Evolutionary conservation across 2,329 filamentous ascomycete species (phyloP).

Genomic region (Fusarium gaditjirri): DNA sequence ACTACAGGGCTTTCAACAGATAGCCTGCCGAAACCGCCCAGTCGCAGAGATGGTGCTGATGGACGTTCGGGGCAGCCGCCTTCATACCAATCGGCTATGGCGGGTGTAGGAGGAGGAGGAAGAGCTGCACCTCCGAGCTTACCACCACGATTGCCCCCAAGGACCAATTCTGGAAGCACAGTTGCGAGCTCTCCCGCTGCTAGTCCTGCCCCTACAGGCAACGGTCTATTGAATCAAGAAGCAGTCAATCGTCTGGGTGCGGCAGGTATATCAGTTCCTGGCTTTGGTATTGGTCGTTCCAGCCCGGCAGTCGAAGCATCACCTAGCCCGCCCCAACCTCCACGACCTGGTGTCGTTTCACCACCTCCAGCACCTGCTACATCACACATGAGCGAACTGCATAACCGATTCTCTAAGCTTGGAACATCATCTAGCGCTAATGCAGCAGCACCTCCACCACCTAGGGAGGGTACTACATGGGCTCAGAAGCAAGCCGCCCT

Average conservation of each 20-base stretch:
- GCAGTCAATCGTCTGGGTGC: slow-evolving; percentile 74
- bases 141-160: slow-evolving; percentile 73
- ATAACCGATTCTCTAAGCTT: slow-evolving; percentile 72
- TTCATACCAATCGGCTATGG: slow-evolving; percentile 45
- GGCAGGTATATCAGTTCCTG: slow-evolving; percentile 82
- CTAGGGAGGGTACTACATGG: slow-evolving; percentile 67
- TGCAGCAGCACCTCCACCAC: slow-evolving; percentile 42
- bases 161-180: slow-evolving; percentile 51
- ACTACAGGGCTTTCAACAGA: slow-evolving; percentile 77
- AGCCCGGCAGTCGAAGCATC: slow-evolving; percentile 45
- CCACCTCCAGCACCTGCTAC: slow-evolving; percentile 29
- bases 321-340: slow-evolving; percentile 44
- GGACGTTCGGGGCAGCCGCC: slow-evolving; percentile 48
- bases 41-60: slow-evolving; percentile 58
- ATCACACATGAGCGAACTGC: slow-evolving; percentile 71
- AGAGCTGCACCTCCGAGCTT: slow-evolving; percentile 64
- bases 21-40: slow-evolving; percentile 77
- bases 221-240: slow-evolving; percentile 59
- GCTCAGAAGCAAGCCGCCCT: slow-evolving; percentile 73
- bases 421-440: slow-evolving; percentile 47
- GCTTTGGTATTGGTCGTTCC: slow-evolving; percentile 73
- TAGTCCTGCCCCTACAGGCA: slow-evolving; percentile 37
- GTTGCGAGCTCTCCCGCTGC: slow-evolving; percentile 40
- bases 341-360: slow-evolving; percentile 37
- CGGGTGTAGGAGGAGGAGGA: slow-evolving; percentile 43